Percentiles rank a stretch among this genome's conserved stretches.
Evolutionary conservation across 345 rosid species (phyloP).

Genomic region (Eucalyptus decipiens): DNA sequence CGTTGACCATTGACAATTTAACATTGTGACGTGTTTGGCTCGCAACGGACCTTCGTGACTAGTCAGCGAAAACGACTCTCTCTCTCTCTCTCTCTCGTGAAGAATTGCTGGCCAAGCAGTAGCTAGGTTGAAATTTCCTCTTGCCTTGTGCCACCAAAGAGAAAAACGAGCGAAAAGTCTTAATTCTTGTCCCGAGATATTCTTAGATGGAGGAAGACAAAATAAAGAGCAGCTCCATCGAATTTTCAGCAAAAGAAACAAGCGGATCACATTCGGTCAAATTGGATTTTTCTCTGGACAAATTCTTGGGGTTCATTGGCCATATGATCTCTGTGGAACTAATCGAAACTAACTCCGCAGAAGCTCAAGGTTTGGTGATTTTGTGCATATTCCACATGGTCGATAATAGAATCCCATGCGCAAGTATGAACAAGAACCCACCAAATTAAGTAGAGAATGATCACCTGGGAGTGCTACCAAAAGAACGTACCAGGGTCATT

Average conservation of each 20-base stretch:
- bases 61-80: background rate
- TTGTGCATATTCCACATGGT: background rate
- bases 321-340: background rate
- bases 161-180: background rate
- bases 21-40: background rate
- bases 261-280: background rate
- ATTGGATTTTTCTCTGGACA: background rate
- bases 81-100: background rate
- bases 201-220: background rate
- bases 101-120: background rate
- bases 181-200: accelerated
- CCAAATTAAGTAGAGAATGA: background rate
- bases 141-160: background rate
- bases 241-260: background rate
- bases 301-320: background rate
- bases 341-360: background rate
- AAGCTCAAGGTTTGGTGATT: background rate
- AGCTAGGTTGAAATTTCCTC: background rate
- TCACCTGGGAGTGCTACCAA: background rate
- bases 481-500: background rate
- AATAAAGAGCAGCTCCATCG: background rate
- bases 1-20: background rate
- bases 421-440: accelerated
- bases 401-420: accelerated
- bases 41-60: background rate